A percentile compares a stretch with the other conserved stretches of the same genome.
phyloP scores from a whole-genome alignment of 192 early-diverging fungal genomes.

The Coemansia sp. region DNA sequence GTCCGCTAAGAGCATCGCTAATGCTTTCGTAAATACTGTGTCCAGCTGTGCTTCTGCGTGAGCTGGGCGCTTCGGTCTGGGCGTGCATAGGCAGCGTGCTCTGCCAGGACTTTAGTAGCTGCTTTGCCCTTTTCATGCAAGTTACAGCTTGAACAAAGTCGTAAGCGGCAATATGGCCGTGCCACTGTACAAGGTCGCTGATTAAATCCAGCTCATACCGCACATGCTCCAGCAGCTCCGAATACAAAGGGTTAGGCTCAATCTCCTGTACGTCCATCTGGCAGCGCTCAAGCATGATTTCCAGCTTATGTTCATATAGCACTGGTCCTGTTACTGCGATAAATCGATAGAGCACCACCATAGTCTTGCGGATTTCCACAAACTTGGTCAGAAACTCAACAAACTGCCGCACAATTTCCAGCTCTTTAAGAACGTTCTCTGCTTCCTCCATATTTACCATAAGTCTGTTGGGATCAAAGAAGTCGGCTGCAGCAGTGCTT shows the following conservation, averaged over 20 bases:
- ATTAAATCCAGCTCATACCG: conserved; percentile 41
- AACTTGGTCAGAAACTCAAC: conserved; percentile 40
- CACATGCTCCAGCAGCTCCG: conserved; percentile 29
- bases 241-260: conserved; percentile 24
- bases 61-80: background rate
- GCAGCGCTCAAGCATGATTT: conserved; percentile 36
- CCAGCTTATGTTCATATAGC: conserved; percentile 31
- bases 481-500: conserved; percentile 1
- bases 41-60: conserved; percentile 8
- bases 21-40: conserved; percentile 21
- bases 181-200: conserved; percentile 36
- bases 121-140: conserved; percentile 30
- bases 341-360: conserved; percentile 51
- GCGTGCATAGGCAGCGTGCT: conserved; percentile 12
- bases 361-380: conserved; percentile 48
- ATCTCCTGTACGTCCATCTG: conserved; percentile 20
- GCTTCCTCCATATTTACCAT: conserved; percentile 32
- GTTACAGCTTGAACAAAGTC: conserved; percentile 42
- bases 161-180: conserved; percentile 31
- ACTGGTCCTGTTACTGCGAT: conserved; percentile 46
- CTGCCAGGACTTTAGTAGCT: conserved; percentile 31
- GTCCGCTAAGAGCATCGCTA: conserved; percentile 13
- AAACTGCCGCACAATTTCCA: conserved; percentile 33
- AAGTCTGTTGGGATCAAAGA: conserved; percentile 39
- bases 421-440: conserved; percentile 30